Evolutionary conservation across 2,329 filamentous ascomycete genomes (phyloP), one percentile per base, ranked within the genome.

Genomic region (Fusarium sp.): DNA sequence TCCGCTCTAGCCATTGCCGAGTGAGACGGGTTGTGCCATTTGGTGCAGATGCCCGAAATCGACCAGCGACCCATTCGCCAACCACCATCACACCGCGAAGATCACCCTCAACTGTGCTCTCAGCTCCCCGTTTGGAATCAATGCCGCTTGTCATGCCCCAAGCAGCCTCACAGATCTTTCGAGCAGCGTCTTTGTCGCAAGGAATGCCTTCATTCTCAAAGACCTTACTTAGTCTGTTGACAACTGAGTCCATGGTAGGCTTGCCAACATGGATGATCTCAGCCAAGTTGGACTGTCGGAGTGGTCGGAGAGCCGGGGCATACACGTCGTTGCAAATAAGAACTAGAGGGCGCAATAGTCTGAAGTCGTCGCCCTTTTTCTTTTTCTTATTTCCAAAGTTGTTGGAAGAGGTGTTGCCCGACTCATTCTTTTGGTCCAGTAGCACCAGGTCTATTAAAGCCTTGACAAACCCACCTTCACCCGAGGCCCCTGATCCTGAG

Each of bases 301-400:
- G 84, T 0, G 93, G 94, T 29, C 94, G 88, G 43, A 99, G 85
- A 22, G 94, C 93, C 6, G 95, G 91, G 73, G 97, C 94, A 76
- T 99, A 99, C 2, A 98, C 90, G 78, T 99, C 97, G 75, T 99
- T 99, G 83, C 96, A 99, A 73, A 99, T 96, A 49, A 99, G 85
- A 53, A 99, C 94, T 30, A 99, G 84, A 0, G 96, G 96, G 47
- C 96, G 87, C 81, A 97, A 88, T 67, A 98, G 87, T 44, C 92
- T 88, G 77, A 99, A 99, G 62, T 91, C 91, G 75, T 98, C 95
- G 1, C 91, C 91, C 78, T 94, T 95, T 79, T 88, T 95, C 80
- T 88, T 41, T 22, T 41, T 92, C 71, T 84, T 88, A 16, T 69
- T 73, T 24, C 61, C 62, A 16, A 73, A 56, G 9, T 67, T 67